These are phyloP conservation scores for Boletus vermiculosoides DNA, from an alignment of 768 basidiomycete species.

Conservation along the genomic window DNA sequence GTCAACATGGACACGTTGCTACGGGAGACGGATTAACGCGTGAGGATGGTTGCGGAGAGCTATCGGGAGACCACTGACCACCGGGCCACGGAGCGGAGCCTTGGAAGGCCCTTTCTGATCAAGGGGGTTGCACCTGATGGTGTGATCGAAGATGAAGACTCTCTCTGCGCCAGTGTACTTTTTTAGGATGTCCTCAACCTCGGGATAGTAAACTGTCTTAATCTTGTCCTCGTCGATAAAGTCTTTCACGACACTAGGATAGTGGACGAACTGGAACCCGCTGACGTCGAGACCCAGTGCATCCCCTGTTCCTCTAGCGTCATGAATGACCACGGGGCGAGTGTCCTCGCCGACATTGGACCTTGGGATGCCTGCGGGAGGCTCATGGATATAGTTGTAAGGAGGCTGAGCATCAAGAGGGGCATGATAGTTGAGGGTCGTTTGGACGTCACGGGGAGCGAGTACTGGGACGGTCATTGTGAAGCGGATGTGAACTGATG, in stretches of 20 bases:
- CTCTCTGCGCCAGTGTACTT: slow-evolving; percentile 37
- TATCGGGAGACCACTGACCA: slow-evolving; percentile 26
- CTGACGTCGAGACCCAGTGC: slow-evolving; percentile 36
- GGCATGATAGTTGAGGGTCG: slow-evolving; percentile 38
- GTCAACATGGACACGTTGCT: slow-evolving; percentile 46
- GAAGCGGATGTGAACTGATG: background rate
- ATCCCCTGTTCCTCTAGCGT: slow-evolving; percentile 34
- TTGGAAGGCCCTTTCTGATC: slow-evolving; percentile 1
- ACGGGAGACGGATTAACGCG: background rate
- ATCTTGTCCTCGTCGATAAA: slow-evolving; percentile 42
- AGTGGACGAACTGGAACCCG: slow-evolving; percentile 44
- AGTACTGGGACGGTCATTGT: slow-evolving; percentile 25
- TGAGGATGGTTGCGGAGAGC: background rate
- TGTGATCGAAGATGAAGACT: slow-evolving; percentile 47
- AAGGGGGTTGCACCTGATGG: slow-evolving; percentile 33
- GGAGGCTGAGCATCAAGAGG: slow-evolving; percentile 31
- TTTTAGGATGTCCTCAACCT: slow-evolving; percentile 43
- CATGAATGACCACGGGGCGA: slow-evolving; percentile 25
- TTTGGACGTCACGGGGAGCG: slow-evolving; percentile 36
- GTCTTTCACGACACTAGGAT: slow-evolving; percentile 36
- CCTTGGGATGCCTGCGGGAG: slow-evolving; percentile 27
- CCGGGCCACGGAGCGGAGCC: slow-evolving; percentile 28
- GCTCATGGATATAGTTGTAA: slow-evolving; percentile 34
- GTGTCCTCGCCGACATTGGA: slow-evolving; percentile 31
- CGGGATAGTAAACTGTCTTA: slow-evolving; percentile 39